Evolutionary conservation across 352 stramenopile species (phyloP).

Genomic region (Pythium rhizo-oryzae): DNA sequence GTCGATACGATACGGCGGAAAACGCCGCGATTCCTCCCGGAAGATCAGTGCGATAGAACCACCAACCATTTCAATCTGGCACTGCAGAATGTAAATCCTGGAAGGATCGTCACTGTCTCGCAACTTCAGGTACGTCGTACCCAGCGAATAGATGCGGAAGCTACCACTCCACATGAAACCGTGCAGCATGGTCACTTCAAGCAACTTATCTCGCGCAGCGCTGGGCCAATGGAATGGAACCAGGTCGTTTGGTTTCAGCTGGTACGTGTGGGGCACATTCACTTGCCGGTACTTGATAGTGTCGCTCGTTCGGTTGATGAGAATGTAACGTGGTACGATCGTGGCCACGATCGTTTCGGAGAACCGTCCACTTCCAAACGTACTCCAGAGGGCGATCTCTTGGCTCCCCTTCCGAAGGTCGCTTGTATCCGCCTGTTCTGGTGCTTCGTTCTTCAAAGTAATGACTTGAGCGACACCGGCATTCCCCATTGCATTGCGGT

Average conservation of each 20-base stretch:
- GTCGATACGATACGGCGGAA: slow-evolving; percentile 90
- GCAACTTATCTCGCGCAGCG: slow-evolving; percentile 67
- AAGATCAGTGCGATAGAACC: slow-evolving; percentile 87
- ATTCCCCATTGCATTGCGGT: slow-evolving; percentile 89
- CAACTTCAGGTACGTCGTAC: slow-evolving; percentile 87
- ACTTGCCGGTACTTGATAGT: slow-evolving; percentile 87
- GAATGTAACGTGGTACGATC: slow-evolving; percentile 83
- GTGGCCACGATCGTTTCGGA: slow-evolving; percentile 88
- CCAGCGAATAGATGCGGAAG: slow-evolving; percentile 85
- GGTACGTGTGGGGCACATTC: slow-evolving; percentile 74
- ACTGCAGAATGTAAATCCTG: slow-evolving; percentile 89
- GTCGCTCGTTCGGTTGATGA: slow-evolving; percentile 87
- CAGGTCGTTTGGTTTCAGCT: slow-evolving; percentile 72
- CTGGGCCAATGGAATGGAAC: slow-evolving; percentile 87
- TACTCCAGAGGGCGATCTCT: slow-evolving; percentile 87
- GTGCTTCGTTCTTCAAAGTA: slow-evolving; percentile 75
- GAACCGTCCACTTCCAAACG: slow-evolving; percentile 79
- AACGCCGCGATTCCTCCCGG: slow-evolving; percentile 82
- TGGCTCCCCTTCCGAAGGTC: slow-evolving; percentile 69
- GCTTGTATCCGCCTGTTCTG: slow-evolving; percentile 57
- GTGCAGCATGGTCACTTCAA: slow-evolving; percentile 86
- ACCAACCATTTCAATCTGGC: slow-evolving; percentile 85
- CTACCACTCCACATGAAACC: slow-evolving; percentile 85
- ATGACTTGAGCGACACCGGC: slow-evolving; percentile 87
- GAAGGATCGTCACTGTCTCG: slow-evolving; percentile 67